A percentile compares a stretch with the other conserved stretches of the same genome.
phyloP scores from a whole-genome alignment of 345 rosid species.

The Dipteronia dyeriana region DNA sequence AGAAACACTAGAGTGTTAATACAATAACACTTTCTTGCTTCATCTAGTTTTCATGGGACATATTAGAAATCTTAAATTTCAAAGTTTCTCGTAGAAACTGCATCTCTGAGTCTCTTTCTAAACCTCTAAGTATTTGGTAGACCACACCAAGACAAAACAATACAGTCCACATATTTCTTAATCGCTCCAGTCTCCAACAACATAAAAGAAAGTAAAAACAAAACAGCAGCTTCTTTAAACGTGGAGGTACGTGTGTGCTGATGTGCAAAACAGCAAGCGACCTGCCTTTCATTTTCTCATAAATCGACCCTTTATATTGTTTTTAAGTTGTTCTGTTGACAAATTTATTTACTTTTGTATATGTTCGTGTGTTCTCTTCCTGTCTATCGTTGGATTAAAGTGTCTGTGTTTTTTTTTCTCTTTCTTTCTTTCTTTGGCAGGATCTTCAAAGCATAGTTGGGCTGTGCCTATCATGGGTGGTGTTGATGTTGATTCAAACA shows the following conservation, averaged over 20 bases:
- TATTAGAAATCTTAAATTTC: too few relatives aligned
- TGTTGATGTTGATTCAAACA: conserved; percentile 63
- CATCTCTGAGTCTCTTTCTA: too few relatives aligned
- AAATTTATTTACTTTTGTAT: neutral
- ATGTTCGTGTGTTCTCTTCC: neutral
- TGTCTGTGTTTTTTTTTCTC: neutral
- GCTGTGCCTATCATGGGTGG: conserved; percentile 66
- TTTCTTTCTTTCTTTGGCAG: conserved; percentile 53
- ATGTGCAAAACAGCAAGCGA: conserved; percentile 13
- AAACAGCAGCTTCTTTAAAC: conserved; percentile 25
- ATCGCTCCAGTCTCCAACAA: neutral
- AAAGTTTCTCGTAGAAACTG: too few relatives aligned
- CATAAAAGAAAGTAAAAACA: conserved; percentile 5
- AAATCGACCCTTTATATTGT: neutral
- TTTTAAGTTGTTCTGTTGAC: neutral
- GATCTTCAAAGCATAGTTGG: conserved; percentile 48
- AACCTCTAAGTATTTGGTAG: too few relatives aligned
- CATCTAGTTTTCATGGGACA: too few relatives aligned
- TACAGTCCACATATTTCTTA: neutral
- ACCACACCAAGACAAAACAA: neutral
- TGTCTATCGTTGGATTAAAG: conserved; percentile 16
- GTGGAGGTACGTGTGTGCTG: neutral
- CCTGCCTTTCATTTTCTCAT: neutral
- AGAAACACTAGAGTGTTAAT: too few relatives aligned
- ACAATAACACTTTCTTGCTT: too few relatives aligned